Base-by-base conservation (phyloP, 73 alveolate species). In the Stentor coeruleus region DNA sequence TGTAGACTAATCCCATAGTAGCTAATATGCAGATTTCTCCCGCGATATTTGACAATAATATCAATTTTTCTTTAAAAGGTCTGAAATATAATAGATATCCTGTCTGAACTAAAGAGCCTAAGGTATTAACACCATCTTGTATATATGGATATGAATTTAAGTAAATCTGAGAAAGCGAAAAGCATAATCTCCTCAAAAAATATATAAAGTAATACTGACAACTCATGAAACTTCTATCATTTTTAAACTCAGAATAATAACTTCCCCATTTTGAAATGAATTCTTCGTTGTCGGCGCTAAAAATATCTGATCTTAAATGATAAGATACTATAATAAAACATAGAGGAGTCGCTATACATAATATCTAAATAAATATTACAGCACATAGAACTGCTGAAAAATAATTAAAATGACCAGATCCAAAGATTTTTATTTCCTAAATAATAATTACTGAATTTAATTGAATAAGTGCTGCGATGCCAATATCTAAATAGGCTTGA, bases 21-120 rank as follows among this genome's bases (percentile, higher is more conserved):
- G n/a, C n/a, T n/a, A n/a, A n/a, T n/a, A 49, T 20, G 66, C 66
- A 49, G 20, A 49, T 49, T 49, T 49, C 66, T 49, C 66, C 66
- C 6, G 20, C 66, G 66, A 49, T 11, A 11, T 49, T 20, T 11
- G 66, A 49, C 28, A 49, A 49, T 11, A 49, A 20, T 11, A 49
- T 49, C 20, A 49, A 49, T 49, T 6, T 6, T 20, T 49, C 66
- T 49, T 49, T 49, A 20, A 49, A 49, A 6, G 66, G 66, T 6
- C 66, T 6, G 20, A 11, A 49, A 20, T 49, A 49, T 11, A 6
- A 11, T 11, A 49, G 66, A 20, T 49, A 49, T 20, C 6, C 20
- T 20, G 20, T 6, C 20, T 49, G 66, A 49, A 49, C 20, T 20
- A 49, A 6, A 20, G 66, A 49, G 20, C 6, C 6, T 49, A 49